A percentile compares a stretch with the other conserved stretches of the same genome.
Evolutionary conservation across 2,329 filamentous ascomycete genomes (phyloP).

Genomic region (Fonsecaea erecta): DNA sequence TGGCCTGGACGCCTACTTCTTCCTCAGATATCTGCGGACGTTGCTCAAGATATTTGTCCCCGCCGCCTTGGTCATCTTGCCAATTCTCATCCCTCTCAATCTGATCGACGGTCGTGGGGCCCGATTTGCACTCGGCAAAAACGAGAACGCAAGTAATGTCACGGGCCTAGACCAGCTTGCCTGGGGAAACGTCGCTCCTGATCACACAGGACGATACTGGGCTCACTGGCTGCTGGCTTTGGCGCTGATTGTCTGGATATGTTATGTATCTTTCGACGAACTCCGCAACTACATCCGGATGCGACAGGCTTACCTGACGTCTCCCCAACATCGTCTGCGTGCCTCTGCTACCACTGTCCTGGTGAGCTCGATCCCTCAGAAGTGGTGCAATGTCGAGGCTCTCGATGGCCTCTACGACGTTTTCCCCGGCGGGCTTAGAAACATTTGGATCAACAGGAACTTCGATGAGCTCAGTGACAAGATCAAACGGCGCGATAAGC

Average conservation of each 20-base stretch:
- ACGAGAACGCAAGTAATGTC: slow-evolving; percentile 53
- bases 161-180: slow-evolving; percentile 79
- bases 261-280: slow-evolving; percentile 84
- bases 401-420: slow-evolving; percentile 88
- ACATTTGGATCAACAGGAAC: slow-evolving; percentile 95
- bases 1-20: slow-evolving; percentile 96
- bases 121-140: slow-evolving; percentile 48
- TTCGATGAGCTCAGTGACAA: slow-evolving; percentile 83
- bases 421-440: slow-evolving; percentile 90
- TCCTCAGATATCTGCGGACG: slow-evolving; percentile 84
- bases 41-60: slow-evolving; percentile 92
- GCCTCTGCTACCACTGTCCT: slow-evolving; percentile 95
- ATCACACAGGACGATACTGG: slow-evolving; percentile 73
- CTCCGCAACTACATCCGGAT: slow-evolving; percentile 87
- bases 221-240: slow-evolving; percentile 83
- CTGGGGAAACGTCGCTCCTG: slow-evolving; percentile 79
- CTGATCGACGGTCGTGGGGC: slow-evolving; percentile 70
- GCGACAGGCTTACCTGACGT: slow-evolving; percentile 91
- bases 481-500: slow-evolving; percentile 71
- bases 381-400: slow-evolving; percentile 85
- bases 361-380: slow-evolving; percentile 84
- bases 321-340: slow-evolving; percentile 87
- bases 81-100: slow-evolving; percentile 86
- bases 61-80: slow-evolving; percentile 75
- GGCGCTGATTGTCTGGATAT: slow-evolving; percentile 79